phyloP scores from a whole-genome alignment of 1,139 yeast genomes.

The Debaryomycetaceae sp. region DNA sequence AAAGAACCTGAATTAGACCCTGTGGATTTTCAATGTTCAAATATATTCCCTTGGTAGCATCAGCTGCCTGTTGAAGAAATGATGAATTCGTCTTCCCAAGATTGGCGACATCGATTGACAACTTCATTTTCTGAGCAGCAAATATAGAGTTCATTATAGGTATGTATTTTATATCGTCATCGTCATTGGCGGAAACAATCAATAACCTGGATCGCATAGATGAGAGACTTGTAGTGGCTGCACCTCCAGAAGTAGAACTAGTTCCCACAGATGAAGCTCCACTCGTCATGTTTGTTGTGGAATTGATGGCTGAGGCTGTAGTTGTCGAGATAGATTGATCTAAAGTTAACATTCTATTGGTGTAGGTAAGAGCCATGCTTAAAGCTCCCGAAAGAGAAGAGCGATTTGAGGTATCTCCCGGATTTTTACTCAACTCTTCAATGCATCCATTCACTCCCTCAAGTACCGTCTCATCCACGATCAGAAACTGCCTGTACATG shows the following conservation, averaged over 20 bases:
- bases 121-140: conserved; percentile 90
- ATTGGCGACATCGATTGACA: conserved; percentile 88
- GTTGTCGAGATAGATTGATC: conserved; percentile 50
- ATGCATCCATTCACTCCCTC: conserved; percentile 54
- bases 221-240: conserved; percentile 18
- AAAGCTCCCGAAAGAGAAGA: conserved; percentile 75
- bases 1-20: conserved; percentile 68
- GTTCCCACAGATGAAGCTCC: conserved; percentile 5
- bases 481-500: conserved; percentile 85
- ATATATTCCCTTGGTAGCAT: conserved; percentile 90
- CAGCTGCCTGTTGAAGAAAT: conserved; percentile 92
- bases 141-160: conserved; percentile 95
- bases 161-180: conserved; percentile 77
- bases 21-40: conserved; percentile 68
- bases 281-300: conserved; percentile 31
- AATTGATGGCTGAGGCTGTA: conserved; percentile 44
- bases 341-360: conserved; percentile 60
- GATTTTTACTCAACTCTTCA: conserved; percentile 21
- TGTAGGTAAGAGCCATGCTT: conserved; percentile 73
- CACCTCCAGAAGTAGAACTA: conserved; percentile 10
- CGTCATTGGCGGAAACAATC: conserved; percentile 73
- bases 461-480: conserved; percentile 76
- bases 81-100: conserved; percentile 69
- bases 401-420: conserved; percentile 14
- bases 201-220: conserved; percentile 68